Evolutionary conservation across 1,284 basidiomycete species (phyloP).

Genomic region (Pseudozyma hubeiensis): DNA sequence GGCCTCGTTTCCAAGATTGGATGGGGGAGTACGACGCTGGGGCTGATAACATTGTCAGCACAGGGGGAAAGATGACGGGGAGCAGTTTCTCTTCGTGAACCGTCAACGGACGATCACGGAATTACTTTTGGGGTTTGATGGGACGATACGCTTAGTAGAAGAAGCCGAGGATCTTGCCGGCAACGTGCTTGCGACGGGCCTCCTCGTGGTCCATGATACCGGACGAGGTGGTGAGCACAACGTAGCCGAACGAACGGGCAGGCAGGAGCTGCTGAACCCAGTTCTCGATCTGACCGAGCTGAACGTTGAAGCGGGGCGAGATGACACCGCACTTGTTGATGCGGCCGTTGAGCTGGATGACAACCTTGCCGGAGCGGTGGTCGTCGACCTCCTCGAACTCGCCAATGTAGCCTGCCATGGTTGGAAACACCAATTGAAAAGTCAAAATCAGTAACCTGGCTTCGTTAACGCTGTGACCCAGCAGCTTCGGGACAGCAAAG

Average conservation of each 20-base stretch:
- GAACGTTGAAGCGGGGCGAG: conserved; percentile 97
- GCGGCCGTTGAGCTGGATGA: conserved; percentile 96
- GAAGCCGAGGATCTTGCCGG: conserved; percentile 77
- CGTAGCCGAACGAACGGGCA: conserved; percentile 89
- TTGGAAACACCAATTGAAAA: background rate
- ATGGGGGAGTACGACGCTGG: conserved; percentile 45
- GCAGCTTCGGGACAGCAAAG: background rate
- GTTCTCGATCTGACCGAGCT: conserved; percentile 88
- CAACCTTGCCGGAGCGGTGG: conserved; percentile 98
- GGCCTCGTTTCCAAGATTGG: conserved; percentile 6
- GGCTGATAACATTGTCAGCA: conserved; percentile 12
- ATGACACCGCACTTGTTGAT: conserved; percentile 98
- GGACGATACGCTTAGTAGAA: conserved; percentile 62
- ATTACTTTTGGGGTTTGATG: conserved; percentile 19
- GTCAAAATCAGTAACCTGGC: conserved; percentile 1
- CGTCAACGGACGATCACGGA: conserved; percentile 3
- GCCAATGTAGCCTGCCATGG: conserved; percentile 87
- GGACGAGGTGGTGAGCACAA: conserved; percentile 96
- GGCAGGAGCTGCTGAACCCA: conserved; percentile 74
- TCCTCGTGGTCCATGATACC: conserved; percentile 99
- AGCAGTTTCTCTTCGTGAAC: conserved; percentile 21
- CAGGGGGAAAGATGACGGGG: background rate
- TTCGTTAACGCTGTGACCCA: no score
- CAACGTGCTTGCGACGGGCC: conserved; percentile 97
- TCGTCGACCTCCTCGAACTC: conserved; percentile 99